A percentile compares a stretch with the other conserved stretches of the same genome.
These are phyloP conservation scores for Pestalotiopsis sp. DNA, from an alignment of 2,329 filamentous ascomycete species.

Conservation along the genomic window DNA sequence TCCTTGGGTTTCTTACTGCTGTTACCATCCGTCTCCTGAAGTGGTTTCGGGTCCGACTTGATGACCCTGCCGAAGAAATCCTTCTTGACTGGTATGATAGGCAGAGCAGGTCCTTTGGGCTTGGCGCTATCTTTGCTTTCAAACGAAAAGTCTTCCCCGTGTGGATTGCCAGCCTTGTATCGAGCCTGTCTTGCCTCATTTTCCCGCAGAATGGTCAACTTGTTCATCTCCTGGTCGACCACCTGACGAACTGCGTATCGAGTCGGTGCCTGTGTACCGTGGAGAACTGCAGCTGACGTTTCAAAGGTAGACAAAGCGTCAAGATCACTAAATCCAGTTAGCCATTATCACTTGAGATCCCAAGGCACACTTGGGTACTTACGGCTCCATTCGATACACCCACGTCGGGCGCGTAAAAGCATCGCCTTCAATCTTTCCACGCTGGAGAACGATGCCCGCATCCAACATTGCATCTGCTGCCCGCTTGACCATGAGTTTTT, in stretches of 20 bases:
- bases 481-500: constrained; percentile 77
- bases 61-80: constrained; percentile 40
- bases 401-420: constrained; percentile 64
- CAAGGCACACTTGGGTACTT: constrained; percentile 39
- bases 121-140: constrained; percentile 40
- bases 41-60: constrained; percentile 31
- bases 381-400: constrained; percentile 95
- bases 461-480: constrained; percentile 83
- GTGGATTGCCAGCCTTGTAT: constrained; percentile 52
- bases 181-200: constrained; percentile 66
- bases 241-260: constrained; percentile 94
- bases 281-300: constrained; percentile 56
- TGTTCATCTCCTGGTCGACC: constrained; percentile 84
- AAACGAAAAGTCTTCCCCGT: constrained; percentile 25
- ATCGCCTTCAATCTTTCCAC: constrained; percentile 74
- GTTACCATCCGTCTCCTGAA: constrained; percentile 37
- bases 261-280: constrained; percentile 66
- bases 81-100: constrained; percentile 36
- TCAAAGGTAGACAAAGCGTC: constrained; percentile 77
- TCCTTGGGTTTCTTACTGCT: constrained; percentile 24
- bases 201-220: constrained; percentile 67
- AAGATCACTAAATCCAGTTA: constrained; percentile 52
- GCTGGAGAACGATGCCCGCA: constrained; percentile 78
- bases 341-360: background rate
- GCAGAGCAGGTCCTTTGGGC: constrained; percentile 33